Evolutionary conservation across 176 grass and related monocot genomes (phyloP).

Genomic region (Triticum urartu): DNA sequence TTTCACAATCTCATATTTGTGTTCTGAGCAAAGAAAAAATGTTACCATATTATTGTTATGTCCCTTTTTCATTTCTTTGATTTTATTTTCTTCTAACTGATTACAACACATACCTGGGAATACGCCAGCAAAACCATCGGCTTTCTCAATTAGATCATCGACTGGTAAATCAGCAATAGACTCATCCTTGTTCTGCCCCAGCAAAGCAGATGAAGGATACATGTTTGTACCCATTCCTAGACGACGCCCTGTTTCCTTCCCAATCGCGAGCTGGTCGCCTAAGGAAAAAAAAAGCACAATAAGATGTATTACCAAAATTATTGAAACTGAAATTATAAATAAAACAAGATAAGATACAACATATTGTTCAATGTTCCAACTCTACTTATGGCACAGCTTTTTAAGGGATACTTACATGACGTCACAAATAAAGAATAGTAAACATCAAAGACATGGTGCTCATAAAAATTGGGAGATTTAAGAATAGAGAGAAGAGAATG

Average conservation of each 20-base stretch:
- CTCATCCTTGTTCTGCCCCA: constrained; percentile 53
- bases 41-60: background rate
- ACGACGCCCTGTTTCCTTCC: constrained; percentile 51
- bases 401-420: too few species aligned
- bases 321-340: background rate
- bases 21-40: constrained; percentile 31
- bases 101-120: constrained; percentile 43
- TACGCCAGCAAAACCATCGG: constrained; percentile 62
- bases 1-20: constrained; percentile 68
- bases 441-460: background rate
- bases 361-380: too few species aligned
- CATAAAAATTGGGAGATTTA: background rate
- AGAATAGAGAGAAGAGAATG: background rate
- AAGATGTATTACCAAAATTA: background rate
- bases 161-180: constrained; percentile 53
- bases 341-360: background rate
- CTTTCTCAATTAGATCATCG: constrained; percentile 40
- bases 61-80: background rate
- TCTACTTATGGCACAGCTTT: too few species aligned
- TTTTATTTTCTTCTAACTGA: background rate
- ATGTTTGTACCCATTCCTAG: constrained; percentile 66
- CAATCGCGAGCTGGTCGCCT: constrained; percentile 58
- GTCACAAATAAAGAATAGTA: background rate
- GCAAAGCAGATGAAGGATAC: constrained; percentile 59
- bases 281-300: background rate